Evolutionary conservation across 306 rosid species (phyloP), one percentile per base, ranked within the genome.

Genomic region (Erythrophleum fordii): DNA sequence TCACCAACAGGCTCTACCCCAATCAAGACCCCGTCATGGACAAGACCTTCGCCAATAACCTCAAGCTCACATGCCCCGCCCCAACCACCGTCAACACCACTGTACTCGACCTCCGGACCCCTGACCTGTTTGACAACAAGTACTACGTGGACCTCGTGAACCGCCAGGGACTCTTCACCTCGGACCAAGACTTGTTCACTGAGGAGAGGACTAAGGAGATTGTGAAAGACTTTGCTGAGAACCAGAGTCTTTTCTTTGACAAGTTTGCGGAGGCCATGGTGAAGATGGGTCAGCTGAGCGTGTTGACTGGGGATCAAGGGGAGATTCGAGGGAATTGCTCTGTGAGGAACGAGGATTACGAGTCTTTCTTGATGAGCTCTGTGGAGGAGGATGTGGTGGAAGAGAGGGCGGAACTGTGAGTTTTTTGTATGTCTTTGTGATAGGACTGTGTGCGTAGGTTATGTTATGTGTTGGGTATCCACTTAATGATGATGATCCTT

Each of bases 111-210:
- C 53, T 90, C 12, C 84, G 92, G 7, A 81, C 83, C 5, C 97
- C 94, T 0, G 69, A 83, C 13, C 8, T 29, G 34, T 92, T 92
- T 11, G 94, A 92, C 53, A 90, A 92, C 85, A 88, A 88, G 73
- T 92, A 92, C 72, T 90, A 82, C 11, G 70, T 88, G 0, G 85
- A 88, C 68, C 81, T 92, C 16, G 13, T 86, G 87, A 86, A 85
- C 60, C 82, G 91, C 20, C 89, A 92, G 44, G 97, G 94, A 0
- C 61, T 90, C 29, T 92, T 92, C 77, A 92, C 91, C 0, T 92
- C 94, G 0, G 92, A 92, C 59, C 92, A 90, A 46, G 97, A 92
- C 44, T 71, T 92, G 74, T 73, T 58, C 46, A 74, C 13, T 0
- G 74, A 83, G 35, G 3, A 56, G 25, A 82, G 83, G 77, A 89